A percentile compares a stretch with the other conserved stretches of the same genome.
phyloP scores from a whole-genome alignment of 257 asterid genomes.

The Solanum virginianum region DNA sequence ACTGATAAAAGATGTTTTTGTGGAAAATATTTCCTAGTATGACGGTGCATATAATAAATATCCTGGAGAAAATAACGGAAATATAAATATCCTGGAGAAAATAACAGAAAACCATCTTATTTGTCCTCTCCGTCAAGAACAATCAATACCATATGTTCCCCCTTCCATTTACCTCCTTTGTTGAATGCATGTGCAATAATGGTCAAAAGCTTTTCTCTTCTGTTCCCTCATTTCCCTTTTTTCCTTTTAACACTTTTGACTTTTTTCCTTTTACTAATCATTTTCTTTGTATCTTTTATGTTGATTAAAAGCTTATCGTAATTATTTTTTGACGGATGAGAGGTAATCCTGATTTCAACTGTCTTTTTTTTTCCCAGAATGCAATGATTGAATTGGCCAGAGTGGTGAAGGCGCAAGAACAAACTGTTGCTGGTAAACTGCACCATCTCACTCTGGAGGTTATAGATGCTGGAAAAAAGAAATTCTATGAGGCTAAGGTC shows the following conservation, averaged over 20 bases:
- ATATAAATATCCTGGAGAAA: background rate
- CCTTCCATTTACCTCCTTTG: background rate
- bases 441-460: conserved; percentile 84
- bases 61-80: background rate
- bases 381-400: conserved; percentile 57
- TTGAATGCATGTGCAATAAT: background rate
- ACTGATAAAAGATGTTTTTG: background rate
- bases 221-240: background rate
- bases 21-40: background rate
- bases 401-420: conserved; percentile 71
- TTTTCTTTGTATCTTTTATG: background rate
- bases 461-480: conserved; percentile 58
- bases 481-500: conserved; percentile 70
- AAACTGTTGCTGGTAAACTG: conserved; percentile 67
- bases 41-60: background rate
- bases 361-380: conserved; percentile 26
- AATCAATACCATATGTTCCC: background rate
- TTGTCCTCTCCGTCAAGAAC: background rate
- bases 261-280: background rate
- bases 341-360: background rate
- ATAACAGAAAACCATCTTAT: background rate
- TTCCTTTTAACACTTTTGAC: background rate
- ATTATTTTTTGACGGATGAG: background rate
- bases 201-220: background rate
- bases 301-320: background rate